Percentiles rank a stretch among this genome's conserved stretches.
Evolutionary conservation across 116 monocot species (phyloP).

Genomic region (Posidonia oceanica): DNA sequence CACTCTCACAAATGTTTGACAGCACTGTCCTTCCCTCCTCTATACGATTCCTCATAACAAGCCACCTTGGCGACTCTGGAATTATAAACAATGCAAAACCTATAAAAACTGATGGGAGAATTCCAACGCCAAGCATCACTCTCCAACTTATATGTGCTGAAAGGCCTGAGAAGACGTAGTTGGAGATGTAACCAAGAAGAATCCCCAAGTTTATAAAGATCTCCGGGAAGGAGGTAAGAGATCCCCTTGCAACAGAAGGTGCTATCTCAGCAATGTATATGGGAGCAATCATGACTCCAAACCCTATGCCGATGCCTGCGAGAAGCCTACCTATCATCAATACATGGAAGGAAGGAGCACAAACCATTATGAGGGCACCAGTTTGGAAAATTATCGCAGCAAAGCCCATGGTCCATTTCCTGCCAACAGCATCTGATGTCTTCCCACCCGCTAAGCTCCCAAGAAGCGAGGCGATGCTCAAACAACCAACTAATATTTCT

Average conservation of each 20-base stretch:
- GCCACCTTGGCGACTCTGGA: slow-evolving; percentile 95
- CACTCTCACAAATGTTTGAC: slow-evolving; percentile 38
- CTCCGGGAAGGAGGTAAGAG: slow-evolving; percentile 89
- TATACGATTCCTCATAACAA: slow-evolving; percentile 61
- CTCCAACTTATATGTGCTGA: slow-evolving; percentile 76
- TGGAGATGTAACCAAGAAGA: slow-evolving; percentile 92
- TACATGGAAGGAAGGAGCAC: slow-evolving; percentile 59
- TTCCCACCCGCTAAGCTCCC: slow-evolving; percentile 75
- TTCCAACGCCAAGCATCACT: slow-evolving; percentile 87
- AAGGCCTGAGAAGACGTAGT: slow-evolving; percentile 70
- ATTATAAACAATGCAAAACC: slow-evolving; percentile 65
- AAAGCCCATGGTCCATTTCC: slow-evolving; percentile 90
- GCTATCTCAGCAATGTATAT: slow-evolving; percentile 95
- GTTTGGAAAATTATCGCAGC: slow-evolving; percentile 76
- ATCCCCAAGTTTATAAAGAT: slow-evolving; percentile 91
- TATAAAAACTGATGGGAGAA: slow-evolving; percentile 76
- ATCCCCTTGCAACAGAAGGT: slow-evolving; percentile 60
- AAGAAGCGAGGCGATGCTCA: slow-evolving; percentile 74
- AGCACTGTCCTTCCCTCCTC: slow-evolving; percentile 73
- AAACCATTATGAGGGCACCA: slow-evolving; percentile 72
- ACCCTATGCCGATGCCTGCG: slow-evolving; percentile 88
- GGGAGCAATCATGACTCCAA: slow-evolving; percentile 90
- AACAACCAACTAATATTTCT: slow-evolving; percentile 77
- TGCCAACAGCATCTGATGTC: slow-evolving; percentile 69
- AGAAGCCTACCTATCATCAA: slow-evolving; percentile 77